Conservation (phyloP, 1,139 yeast genomes). For the Kodamaea ohmeri region DNA sequence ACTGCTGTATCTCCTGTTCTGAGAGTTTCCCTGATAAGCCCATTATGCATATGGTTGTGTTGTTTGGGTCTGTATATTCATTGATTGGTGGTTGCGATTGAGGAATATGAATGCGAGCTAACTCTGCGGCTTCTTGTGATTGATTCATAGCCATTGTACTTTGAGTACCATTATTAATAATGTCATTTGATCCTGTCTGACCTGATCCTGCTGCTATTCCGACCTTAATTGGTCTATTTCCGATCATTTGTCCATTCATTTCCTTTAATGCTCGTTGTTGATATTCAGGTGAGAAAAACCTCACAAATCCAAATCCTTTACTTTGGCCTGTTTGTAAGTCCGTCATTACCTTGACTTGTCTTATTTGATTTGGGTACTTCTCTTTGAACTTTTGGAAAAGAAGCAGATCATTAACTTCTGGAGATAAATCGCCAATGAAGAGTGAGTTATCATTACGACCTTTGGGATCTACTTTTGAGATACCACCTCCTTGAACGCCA, state of each 20-base stretch:
- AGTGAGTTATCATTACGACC: constrained; percentile 55
- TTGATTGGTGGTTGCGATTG: constrained; percentile 37
- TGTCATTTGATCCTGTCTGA: too few relatives aligned
- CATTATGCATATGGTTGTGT: constrained; percentile 30
- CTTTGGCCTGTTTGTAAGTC: constrained; percentile 75
- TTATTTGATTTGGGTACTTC: constrained; percentile 64
- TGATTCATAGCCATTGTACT: too few relatives aligned
- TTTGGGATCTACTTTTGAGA: constrained; percentile 7
- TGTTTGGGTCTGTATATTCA: constrained; percentile 36
- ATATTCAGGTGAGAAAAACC: constrained; percentile 69
- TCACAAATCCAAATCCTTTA: constrained; percentile 90
- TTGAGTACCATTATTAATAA: too few relatives aligned
- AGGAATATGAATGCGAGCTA: constrained; percentile 18
- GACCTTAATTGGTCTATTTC: constrained; percentile 75
- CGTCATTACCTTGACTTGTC: constrained; percentile 83
- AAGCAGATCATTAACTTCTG: constrained; percentile 71
- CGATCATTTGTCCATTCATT: constrained; percentile 77
- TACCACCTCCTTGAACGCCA: not conserved
- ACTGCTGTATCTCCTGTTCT: constrained; percentile 27
- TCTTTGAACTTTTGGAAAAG: constrained; percentile 68
- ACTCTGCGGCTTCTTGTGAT: constrained; percentile 10
- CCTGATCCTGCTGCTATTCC: constrained; percentile 33
- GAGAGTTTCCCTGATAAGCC: constrained; percentile 33
- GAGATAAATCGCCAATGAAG: constrained; percentile 83
- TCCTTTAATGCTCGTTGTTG: constrained; percentile 73